phyloP scores from a whole-genome alignment of 768 basidiomycete species.

The Boletus rufocinnamomeus region DNA sequence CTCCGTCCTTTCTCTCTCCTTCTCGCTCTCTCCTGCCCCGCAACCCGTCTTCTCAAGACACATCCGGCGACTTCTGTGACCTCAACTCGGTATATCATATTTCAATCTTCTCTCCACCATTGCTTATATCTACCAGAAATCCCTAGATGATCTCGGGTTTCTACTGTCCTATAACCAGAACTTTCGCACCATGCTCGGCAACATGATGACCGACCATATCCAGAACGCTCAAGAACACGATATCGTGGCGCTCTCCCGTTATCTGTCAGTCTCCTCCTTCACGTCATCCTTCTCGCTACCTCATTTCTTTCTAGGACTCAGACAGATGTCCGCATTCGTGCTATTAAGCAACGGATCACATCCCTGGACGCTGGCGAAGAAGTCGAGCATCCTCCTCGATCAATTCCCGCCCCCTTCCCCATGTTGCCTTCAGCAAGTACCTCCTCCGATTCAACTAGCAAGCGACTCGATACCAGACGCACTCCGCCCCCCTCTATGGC shows the following conservation, averaged over 20 bases:
- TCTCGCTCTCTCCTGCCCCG: background rate
- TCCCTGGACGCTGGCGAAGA: slow-evolving; percentile 9
- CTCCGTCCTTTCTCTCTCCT: background rate
- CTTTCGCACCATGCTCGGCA: slow-evolving; percentile 21
- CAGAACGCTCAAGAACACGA: slow-evolving; percentile 33
- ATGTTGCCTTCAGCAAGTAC: slow-evolving; percentile 3
- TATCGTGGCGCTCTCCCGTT: slow-evolving; percentile 41
- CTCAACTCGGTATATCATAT: slow-evolving; percentile 15
- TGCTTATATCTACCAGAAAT: slow-evolving; percentile 24
- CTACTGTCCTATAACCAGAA: slow-evolving; percentile 25
- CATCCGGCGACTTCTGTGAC: slow-evolving; percentile 15
- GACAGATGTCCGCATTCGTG: slow-evolving; percentile 40
- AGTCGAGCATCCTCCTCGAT: background rate
- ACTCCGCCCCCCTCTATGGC: slow-evolving; percentile 21
- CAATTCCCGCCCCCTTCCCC: slow-evolving; percentile 1
- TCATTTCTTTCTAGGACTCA: slow-evolving; percentile 32
- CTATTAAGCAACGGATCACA: slow-evolving; percentile 39
- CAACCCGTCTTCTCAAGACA: slow-evolving; percentile 15
- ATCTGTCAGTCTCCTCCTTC: slow-evolving; percentile 37
- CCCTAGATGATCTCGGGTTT: slow-evolving; percentile 30
- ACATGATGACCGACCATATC: slow-evolving; percentile 30
- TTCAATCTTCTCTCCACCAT: background rate
- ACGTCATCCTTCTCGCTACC: background rate
- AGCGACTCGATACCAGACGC: slow-evolving; percentile 4
- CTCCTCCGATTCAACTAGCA: background rate